Conservation (phyloP, 441 rosid genomes). For the Gossypium davidsonii region DNA sequence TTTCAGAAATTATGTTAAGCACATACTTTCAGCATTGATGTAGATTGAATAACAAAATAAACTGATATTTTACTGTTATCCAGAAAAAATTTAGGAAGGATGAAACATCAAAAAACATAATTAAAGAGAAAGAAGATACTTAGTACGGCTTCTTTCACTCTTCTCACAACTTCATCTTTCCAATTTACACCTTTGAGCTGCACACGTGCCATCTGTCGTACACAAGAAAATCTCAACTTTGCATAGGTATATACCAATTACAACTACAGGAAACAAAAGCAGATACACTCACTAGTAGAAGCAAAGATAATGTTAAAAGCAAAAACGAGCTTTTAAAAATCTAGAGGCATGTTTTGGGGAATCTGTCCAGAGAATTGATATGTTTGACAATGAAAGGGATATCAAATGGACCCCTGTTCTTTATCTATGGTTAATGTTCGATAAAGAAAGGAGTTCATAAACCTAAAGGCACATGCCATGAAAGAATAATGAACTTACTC, state of each 20-base stretch:
- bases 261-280: not conserved
- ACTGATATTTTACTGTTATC: not conserved
- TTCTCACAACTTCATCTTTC: slow-evolving; percentile 64
- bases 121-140: slow-evolving; percentile 38
- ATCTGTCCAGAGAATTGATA: not conserved
- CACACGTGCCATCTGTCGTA: slow-evolving; percentile 55
- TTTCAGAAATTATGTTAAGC: not conserved
- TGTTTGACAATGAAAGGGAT: slow-evolving; percentile 1
- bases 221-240: slow-evolving; percentile 17
- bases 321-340: not conserved
- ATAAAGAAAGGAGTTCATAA: not conserved
- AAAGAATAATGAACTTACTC: not conserved
- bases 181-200: slow-evolving; percentile 47
- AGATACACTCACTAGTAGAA: not conserved
- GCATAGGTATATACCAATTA: not conserved
- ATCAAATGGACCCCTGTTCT: not conserved
- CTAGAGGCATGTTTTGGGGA: not conserved
- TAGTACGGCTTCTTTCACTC: slow-evolving; percentile 62
- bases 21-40: not conserved
- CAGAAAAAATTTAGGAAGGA: not conserved
- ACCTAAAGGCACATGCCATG: not conserved
- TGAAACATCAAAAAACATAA: not conserved
- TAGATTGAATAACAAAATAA: not conserved
- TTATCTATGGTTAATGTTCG: not conserved
- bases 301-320: slow-evolving; percentile 1